Evolutionary conservation across 148 eudicot genomes (phyloP).

Genomic region (Agrostemma githago): DNA sequence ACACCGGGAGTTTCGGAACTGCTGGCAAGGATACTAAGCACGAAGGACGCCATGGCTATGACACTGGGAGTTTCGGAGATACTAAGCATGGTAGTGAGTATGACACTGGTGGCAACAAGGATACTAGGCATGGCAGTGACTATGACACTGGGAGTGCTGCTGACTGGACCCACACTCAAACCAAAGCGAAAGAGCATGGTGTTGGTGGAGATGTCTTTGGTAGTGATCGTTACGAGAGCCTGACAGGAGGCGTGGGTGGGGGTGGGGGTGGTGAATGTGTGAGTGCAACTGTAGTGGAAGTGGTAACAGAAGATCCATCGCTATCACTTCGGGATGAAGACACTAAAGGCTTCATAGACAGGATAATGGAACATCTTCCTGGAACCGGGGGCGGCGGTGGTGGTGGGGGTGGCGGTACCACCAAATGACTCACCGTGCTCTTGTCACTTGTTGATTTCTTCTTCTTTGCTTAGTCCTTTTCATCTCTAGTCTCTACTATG

Average conservation of each 20-base stretch:
- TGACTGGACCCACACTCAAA: neutral
- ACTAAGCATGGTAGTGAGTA: neutral
- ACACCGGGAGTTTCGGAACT: neutral
- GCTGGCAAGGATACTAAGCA: neutral
- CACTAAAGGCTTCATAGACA: constrained; percentile 15
- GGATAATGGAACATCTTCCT: constrained; percentile 22
- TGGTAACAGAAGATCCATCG: neutral
- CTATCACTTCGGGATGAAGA: neutral
- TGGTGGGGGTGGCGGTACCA: neutral
- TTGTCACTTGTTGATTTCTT: constrained; percentile 12
- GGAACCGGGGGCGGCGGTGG: constrained; percentile 10
- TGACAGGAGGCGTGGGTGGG: neutral
- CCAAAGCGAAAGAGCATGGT: neutral
- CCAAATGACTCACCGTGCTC: constrained; percentile 4
- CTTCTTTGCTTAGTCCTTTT: neutral
- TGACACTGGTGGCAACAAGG: constrained; percentile 6
- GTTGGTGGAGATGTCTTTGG: neutral
- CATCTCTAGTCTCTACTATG: neutral
- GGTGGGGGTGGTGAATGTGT: neutral
- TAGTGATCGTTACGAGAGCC: neutral
- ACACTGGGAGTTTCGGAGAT: neutral
- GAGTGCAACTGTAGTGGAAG: constrained; percentile 1
- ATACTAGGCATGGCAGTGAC: neutral
- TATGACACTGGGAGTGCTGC: constrained; percentile 20
- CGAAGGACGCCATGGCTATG: neutral